phyloP scores from a whole-genome alignment of 2,329 filamentous ascomycete genomes.

The Beauveria varroae region DNA sequence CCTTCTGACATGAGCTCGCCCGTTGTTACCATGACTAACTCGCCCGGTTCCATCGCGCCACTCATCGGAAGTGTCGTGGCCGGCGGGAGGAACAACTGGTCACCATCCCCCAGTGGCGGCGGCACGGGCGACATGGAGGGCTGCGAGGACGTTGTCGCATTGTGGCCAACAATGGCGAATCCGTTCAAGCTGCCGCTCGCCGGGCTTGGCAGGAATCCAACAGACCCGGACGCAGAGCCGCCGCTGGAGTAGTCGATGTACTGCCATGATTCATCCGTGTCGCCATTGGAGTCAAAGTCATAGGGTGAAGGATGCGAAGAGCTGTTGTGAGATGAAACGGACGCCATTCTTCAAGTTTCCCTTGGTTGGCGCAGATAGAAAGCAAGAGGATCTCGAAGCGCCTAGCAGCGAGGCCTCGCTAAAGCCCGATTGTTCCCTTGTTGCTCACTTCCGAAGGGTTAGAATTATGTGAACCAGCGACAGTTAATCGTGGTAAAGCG shows the following conservation, averaged over 20 bases:
- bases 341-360: constrained; percentile 23
- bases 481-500: neutral
- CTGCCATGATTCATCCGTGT: constrained; percentile 39
- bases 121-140: constrained; percentile 33
- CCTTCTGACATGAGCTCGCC: neutral
- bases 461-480: neutral
- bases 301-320: constrained; percentile 33
- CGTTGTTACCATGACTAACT: constrained; percentile 22
- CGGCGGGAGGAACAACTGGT: constrained; percentile 26
- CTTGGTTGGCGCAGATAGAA: neutral
- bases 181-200: constrained; percentile 43
- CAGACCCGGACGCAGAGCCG: constrained; percentile 29
- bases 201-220: constrained; percentile 42
- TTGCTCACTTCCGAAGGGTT: neutral
- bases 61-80: constrained; percentile 24
- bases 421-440: neutral
- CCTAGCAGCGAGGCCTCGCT: too few species aligned
- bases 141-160: constrained; percentile 20
- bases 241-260: constrained; percentile 30
- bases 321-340: constrained; percentile 29
- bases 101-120: constrained; percentile 15
- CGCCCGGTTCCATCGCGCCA: constrained; percentile 17
- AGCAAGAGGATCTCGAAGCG: neutral
- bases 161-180: constrained; percentile 38
- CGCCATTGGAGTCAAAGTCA: constrained; percentile 31